Base-by-base conservation (phyloP, 139 green algal genomes). In the Deuterostichococcus epilithicus region DNA sequence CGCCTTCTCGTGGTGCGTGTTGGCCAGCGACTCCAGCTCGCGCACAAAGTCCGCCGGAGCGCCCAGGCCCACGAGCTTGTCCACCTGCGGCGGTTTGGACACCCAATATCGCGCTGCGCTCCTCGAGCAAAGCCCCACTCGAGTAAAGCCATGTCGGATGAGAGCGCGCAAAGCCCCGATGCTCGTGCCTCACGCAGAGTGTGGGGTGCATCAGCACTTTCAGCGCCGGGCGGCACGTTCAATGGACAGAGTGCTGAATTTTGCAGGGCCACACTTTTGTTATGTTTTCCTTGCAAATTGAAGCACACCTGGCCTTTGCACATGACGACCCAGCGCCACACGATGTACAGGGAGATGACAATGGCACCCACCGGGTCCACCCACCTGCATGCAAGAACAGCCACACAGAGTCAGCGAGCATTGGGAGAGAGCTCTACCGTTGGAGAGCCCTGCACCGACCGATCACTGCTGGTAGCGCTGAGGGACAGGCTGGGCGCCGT, bases 301-400 rank as follows among this genome's bases (percentile, higher is more conserved):
- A n/a, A 25, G 4, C 81, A 0, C 63, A 89, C 83, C 81, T 94
- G 88, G 68, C 81, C 76, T 60, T 88, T 88, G n/a, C 85, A 85
- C 36, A 94, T 88, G 22, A 72, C 68, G 36, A 85, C 65, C 90
- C 90, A 94, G 5, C 82, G 83, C 36, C 59, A 78, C 28, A 93
- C 77, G 45, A 94, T 93, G 80, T 86, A 85, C 28, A 90, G n/a
- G 4, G 78, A 83, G 58, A 93, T 92, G 1, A 76, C 1, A 0
- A 92, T 84, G 20, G 83, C 90, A 0, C 85, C 84, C 0, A 44
- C 75, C 2, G 85, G 78, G 77, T 94, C 90, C 20, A 89, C 78
- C 71, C 81, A 63, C 52, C 52, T 63, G 52, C 52, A 63, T 3
- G n/a, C n/a, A n/a, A n/a, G n/a, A 92, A n/a, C n/a, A n/a, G n/a